Percentiles rank a stretch among this genome's conserved stretches.
Conservation (phyloP, 371 early-diverging fungal species). For the Apophysomyces elegans region DNA sequence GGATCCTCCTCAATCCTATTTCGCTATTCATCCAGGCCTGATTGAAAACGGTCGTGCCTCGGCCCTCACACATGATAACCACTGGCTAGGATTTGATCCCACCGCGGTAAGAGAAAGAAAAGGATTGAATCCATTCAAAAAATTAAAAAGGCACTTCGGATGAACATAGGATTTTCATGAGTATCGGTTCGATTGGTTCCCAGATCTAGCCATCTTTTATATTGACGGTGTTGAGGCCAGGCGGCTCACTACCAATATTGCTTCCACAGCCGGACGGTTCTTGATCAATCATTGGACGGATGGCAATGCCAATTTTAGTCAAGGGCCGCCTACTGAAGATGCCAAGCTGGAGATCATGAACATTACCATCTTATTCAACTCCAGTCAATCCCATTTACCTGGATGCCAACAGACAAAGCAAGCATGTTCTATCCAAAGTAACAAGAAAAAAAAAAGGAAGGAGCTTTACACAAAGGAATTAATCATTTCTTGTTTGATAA, state of each 20-base stretch:
- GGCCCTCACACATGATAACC: constrained; percentile 27
- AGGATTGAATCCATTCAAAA: constrained; percentile 27
- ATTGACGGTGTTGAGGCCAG: constrained; percentile 29
- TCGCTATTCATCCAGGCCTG: constrained; percentile 38
- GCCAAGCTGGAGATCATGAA: constrained; percentile 28
- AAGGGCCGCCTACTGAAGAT: constrained; percentile 29
- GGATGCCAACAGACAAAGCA: constrained; percentile 14
- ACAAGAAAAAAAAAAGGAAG: background rate
- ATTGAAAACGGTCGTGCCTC: constrained; percentile 30
- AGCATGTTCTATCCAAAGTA: constrained; percentile 13
- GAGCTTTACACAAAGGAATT: background rate
- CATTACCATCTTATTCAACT: constrained; percentile 28
- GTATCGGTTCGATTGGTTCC: constrained; percentile 42
- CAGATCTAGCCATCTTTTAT: constrained; percentile 27
- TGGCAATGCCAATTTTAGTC: constrained; percentile 37
- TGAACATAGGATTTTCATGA: constrained; percentile 29
- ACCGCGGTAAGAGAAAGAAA: constrained; percentile 12
- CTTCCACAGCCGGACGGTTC: constrained; percentile 26
- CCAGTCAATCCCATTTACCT: constrained; percentile 9
- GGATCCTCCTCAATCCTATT: constrained; percentile 32
- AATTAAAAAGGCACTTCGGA: background rate
- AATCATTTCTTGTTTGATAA: background rate
- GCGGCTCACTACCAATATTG: constrained; percentile 29
- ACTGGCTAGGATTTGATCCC: constrained; percentile 28
- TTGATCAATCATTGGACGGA: constrained; percentile 45